phyloP scores from a whole-genome alignment of 1,139 yeast species.

The Saccharomyces pastorianus region DNA sequence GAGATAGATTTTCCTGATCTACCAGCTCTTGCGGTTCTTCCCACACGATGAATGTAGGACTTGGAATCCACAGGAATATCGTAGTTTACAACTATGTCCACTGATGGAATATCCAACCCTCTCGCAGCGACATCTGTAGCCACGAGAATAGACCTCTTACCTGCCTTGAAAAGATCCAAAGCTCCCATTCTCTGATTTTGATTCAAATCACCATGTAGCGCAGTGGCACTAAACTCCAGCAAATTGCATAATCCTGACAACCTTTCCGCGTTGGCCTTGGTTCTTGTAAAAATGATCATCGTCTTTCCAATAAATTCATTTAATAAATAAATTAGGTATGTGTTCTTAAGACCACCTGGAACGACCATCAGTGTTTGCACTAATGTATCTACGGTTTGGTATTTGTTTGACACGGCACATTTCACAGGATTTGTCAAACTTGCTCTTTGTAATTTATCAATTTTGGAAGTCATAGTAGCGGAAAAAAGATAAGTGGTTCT shows the following conservation, averaged over 20 bases:
- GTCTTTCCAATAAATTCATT: constrained; percentile 84
- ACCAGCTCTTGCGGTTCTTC: constrained; percentile 98
- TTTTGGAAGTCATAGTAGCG: constrained; percentile 94
- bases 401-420: constrained; percentile 80
- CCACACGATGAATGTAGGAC: constrained; percentile 94
- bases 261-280: constrained; percentile 92
- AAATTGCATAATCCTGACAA: constrained; percentile 74
- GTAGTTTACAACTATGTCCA: constrained; percentile 85
- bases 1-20: constrained; percentile 88
- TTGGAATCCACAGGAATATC: constrained; percentile 98
- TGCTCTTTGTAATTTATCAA: constrained; percentile 90
- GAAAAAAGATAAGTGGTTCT: constrained; percentile 85
- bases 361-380: constrained; percentile 85
- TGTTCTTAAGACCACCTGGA: constrained; percentile 88
- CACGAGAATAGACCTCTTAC: constrained; percentile 70
- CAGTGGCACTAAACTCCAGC: constrained; percentile 82
- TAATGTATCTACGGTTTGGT: constrained; percentile 87
- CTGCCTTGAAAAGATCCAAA: constrained; percentile 82
- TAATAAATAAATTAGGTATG: constrained; percentile 70
- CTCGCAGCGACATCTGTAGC: constrained; percentile 99
- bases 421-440: constrained; percentile 82
- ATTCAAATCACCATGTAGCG: constrained; percentile 87
- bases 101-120: constrained; percentile 93
- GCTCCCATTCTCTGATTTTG: constrained; percentile 93
- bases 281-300: constrained; percentile 82